Percentiles rank a stretch among this genome's conserved stretches.
Evolutionary conservation across 2,329 filamentous ascomycete species (phyloP).

Genomic region (Mycogone perniciosa): DNA sequence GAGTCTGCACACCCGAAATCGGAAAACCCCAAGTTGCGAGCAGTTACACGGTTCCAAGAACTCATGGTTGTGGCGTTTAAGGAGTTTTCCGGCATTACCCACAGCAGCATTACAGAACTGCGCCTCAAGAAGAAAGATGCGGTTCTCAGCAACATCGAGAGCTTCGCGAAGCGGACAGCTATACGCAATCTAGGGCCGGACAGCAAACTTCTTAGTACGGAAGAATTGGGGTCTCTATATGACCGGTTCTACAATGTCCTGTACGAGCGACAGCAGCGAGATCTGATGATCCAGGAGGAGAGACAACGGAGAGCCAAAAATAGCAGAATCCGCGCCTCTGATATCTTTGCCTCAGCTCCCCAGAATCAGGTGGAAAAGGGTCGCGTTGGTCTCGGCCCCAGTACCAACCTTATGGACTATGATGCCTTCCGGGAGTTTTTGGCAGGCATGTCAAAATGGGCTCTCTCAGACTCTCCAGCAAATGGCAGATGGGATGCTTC

Average conservation of each 20-base stretch:
- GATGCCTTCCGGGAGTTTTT: constrained; percentile 93
- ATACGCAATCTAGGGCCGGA: constrained; percentile 94
- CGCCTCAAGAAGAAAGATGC: constrained; percentile 89
- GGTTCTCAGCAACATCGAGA: constrained; percentile 93
- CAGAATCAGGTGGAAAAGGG: constrained; percentile 66
- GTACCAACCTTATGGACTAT: constrained; percentile 93
- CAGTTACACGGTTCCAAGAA: constrained; percentile 94
- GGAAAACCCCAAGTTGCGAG: constrained; percentile 87
- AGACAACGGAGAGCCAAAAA: constrained; percentile 59
- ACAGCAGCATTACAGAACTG: constrained; percentile 83
- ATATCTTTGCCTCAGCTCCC: constrained; percentile 29
- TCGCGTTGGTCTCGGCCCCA: constrained; percentile 80
- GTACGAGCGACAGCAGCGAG: constrained; percentile 84
- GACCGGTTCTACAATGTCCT: constrained; percentile 89
- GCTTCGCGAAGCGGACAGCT: constrained; percentile 91
- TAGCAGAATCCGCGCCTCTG: constrained; percentile 37
- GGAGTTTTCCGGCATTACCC: constrained; percentile 92
- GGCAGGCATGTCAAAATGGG: constrained; percentile 85
- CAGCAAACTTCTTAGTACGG: constrained; percentile 79
- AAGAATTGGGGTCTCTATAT: constrained; percentile 85
- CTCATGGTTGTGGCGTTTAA: constrained; percentile 99
- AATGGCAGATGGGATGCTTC: constrained; percentile 44
- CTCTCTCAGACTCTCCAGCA: constrained; percentile 75
- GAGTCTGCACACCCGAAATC: constrained; percentile 94
- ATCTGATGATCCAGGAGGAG: constrained; percentile 70